A percentile compares a stretch with the other conserved stretches of the same genome.
Conservation (phyloP, 1,139 yeast species). For the Pichia sp. region DNA sequence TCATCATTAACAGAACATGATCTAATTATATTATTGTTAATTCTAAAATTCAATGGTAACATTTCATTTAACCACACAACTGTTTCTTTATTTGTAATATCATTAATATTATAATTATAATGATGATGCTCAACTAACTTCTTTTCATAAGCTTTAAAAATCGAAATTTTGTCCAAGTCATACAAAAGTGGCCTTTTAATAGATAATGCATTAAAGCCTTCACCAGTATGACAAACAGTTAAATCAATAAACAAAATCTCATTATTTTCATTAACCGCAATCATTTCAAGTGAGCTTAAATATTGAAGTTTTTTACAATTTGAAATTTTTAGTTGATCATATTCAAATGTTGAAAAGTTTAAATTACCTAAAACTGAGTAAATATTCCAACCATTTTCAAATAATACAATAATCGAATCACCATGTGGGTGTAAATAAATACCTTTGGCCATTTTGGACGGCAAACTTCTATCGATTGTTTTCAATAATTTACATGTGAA, state of each 20-base stretch:
- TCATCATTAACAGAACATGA: conserved; percentile 32
- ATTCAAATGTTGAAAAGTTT: conserved; percentile 33
- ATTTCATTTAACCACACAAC: conserved; percentile 28
- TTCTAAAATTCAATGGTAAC: conserved; percentile 26
- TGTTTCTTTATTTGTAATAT: conserved; percentile 26
- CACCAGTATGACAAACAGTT: conserved; percentile 23
- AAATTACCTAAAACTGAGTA: conserved; percentile 34
- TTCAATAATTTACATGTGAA: conserved; percentile 21
- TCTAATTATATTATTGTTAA: conserved; percentile 25
- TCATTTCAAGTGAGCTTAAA: conserved; percentile 18
- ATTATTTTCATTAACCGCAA: conserved; percentile 20
- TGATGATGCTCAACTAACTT: conserved; percentile 27
- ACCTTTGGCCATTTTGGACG: conserved; percentile 19
- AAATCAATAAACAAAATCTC: conserved; percentile 23
- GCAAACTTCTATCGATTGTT: conserved; percentile 24
- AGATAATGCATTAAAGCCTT: conserved; percentile 22
- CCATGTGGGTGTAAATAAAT: conserved; percentile 28
- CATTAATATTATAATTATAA: conserved; percentile 16
- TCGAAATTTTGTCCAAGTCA: conserved; percentile 22
- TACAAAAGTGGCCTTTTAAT: conserved; percentile 30
- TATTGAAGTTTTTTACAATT: conserved; percentile 22
- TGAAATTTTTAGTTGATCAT: conserved; percentile 28
- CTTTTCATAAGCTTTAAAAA: conserved; percentile 31
- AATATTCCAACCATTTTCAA: conserved; percentile 33
- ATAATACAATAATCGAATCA: conserved; percentile 26